Evolutionary conservation across 768 basidiomycete species (phyloP).

Genomic region (Cystofilobasidium macerans): DNA sequence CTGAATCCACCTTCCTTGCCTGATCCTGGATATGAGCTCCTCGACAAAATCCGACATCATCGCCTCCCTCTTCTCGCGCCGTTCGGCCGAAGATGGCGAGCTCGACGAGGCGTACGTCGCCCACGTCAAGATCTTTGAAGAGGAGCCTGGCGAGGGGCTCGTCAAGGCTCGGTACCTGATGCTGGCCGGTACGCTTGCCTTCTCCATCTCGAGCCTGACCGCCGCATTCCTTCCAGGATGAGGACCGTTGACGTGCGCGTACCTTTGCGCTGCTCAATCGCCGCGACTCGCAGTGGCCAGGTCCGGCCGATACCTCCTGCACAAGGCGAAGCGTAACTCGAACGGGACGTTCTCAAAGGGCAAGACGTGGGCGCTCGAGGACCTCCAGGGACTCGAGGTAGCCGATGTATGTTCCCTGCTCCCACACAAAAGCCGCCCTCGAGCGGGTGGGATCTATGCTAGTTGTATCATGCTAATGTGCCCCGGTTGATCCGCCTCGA

Average conservation of each 20-base stretch:
- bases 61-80: constrained; percentile 66
- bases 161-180: constrained; percentile 83
- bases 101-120: constrained; percentile 71
- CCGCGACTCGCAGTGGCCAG: constrained; percentile 47
- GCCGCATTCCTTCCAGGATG: not conserved
- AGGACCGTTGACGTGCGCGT: constrained; percentile 1
- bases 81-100: constrained; percentile 48
- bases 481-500: no score
- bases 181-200: constrained; percentile 60
- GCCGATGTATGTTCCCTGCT: constrained; percentile 46
- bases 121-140: constrained; percentile 91
- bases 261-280: not conserved
- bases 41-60: constrained; percentile 47
- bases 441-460: not conserved
- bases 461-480: no score
- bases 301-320: constrained; percentile 60
- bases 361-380: constrained; percentile 83
- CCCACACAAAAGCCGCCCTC: not conserved
- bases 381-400: constrained; percentile 70
- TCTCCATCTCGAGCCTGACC: not conserved
- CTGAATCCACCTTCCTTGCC: no score
- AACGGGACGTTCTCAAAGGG: constrained; percentile 93
- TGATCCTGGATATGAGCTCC: no score
- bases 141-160: constrained; percentile 41
- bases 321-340: constrained; percentile 93